A percentile compares a stretch with the other conserved stretches of the same genome.
phyloP scores from a whole-genome alignment of 2,329 filamentous ascomycete genomes.

The Alternaria sp. region DNA sequence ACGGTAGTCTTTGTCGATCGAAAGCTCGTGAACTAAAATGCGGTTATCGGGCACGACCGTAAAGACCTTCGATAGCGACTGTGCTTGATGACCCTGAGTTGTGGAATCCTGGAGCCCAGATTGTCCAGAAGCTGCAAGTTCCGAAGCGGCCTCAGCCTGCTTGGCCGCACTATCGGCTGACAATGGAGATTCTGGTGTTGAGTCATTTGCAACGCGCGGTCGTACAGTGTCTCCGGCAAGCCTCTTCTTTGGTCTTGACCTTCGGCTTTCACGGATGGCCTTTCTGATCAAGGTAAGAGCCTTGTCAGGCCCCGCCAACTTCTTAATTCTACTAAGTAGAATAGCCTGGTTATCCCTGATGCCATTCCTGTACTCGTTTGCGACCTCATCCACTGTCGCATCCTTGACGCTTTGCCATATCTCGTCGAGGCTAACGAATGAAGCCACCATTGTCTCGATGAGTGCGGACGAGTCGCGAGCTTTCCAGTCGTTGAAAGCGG shows the following conservation, averaged over 20 bases:
- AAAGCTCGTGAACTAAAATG: conserved; percentile 78
- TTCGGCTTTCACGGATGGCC: conserved; percentile 75
- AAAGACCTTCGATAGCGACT: conserved; percentile 62
- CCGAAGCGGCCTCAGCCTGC: conserved; percentile 44
- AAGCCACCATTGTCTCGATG: conserved; percentile 84
- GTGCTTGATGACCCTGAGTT: conserved; percentile 48
- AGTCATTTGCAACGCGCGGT: conserved; percentile 68
- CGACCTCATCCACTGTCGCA: conserved; percentile 74
- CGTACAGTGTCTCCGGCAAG: conserved; percentile 71
- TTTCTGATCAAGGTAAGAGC: conserved; percentile 77
- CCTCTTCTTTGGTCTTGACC: conserved; percentile 69
- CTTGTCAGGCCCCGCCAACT: conserved; percentile 73
- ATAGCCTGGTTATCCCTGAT: conserved; percentile 83
- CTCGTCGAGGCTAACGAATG: conserved; percentile 83
- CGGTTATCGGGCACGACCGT: conserved; percentile 75
- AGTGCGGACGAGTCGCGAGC: conserved; percentile 79
- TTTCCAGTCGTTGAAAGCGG: conserved; percentile 85
- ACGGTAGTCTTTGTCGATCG: conserved; percentile 79
- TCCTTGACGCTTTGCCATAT: conserved; percentile 86
- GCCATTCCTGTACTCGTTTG: conserved; percentile 78
- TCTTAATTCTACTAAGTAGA: conserved; percentile 80
- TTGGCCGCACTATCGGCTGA: conserved; percentile 50
- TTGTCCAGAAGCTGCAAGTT: conserved; percentile 38
- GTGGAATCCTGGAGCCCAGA: conserved; percentile 20
- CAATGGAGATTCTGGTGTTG: conserved; percentile 38